A percentile compares a stretch with the other conserved stretches of the same genome.
Evolutionary conservation across 106 monocot genomes (phyloP).

Genomic region (Allium cepa): DNA sequence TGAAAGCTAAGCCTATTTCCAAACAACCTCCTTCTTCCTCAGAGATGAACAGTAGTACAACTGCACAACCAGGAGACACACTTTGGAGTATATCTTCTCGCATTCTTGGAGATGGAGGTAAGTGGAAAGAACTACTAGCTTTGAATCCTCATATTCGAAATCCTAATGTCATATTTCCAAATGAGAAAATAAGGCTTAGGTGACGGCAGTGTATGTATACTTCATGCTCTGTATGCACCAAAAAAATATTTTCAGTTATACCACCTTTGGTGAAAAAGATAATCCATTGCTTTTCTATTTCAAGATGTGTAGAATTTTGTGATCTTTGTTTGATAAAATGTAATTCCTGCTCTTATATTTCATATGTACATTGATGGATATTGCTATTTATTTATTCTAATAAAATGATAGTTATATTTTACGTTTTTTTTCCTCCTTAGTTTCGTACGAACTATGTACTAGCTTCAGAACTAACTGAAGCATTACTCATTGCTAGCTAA

Average conservation of each 20-base stretch:
- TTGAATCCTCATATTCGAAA: conserved; percentile 65
- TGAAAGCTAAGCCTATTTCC: conserved; percentile 58
- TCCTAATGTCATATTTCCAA: conserved; percentile 67
- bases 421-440: too few relatives aligned
- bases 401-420: too few relatives aligned
- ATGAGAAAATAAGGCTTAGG: conserved; percentile 35
- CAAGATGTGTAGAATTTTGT: too few relatives aligned
- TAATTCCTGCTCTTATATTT: too few relatives aligned
- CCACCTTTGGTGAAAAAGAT: neutral
- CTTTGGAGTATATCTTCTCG: conserved; percentile 96
- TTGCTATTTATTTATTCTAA: too few relatives aligned
- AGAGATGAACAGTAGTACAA: conserved; percentile 34
- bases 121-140: conserved; percentile 50
- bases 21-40: conserved; percentile 32
- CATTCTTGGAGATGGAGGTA: conserved; percentile 40
- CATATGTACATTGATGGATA: too few relatives aligned
- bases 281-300: too few relatives aligned
- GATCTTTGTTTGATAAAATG: too few relatives aligned
- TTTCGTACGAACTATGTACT: too few relatives aligned
- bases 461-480: too few relatives aligned
- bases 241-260: too few relatives aligned
- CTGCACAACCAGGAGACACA: conserved; percentile 54
- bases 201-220: conserved; percentile 9
- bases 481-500: too few relatives aligned
- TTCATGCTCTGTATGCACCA: neutral